These are phyloP conservation scores for Flaveria linearis DNA, from an alignment of 129 eudicot species.

Conservation along the genomic window DNA sequence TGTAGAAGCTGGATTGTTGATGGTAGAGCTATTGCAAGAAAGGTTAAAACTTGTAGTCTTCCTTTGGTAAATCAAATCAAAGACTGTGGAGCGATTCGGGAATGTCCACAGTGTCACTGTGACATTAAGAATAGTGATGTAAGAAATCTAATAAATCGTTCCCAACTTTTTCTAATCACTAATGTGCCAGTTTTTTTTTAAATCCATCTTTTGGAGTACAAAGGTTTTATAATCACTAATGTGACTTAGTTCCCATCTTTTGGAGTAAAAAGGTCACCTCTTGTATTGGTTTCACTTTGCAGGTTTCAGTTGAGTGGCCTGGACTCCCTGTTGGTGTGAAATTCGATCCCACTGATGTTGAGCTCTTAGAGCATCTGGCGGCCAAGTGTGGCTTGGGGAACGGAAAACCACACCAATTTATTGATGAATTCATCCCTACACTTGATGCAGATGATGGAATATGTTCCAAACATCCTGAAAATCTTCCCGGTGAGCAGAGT, in stretches of 20 bases:
- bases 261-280: slow-evolving; percentile 7
- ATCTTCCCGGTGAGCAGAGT: slow-evolving; percentile 75
- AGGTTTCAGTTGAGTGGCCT: slow-evolving; percentile 81
- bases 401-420: slow-evolving; percentile 55
- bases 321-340: slow-evolving; percentile 90
- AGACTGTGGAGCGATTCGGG: slow-evolving; percentile 70
- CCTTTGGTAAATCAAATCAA: slow-evolving; percentile 55
- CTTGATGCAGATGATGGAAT: slow-evolving; percentile 69
- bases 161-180: neutral
- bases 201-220: neutral
- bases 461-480: slow-evolving; percentile 80
- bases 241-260: no score
- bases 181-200: no score
- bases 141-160: slow-evolving; percentile 38
- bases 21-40: slow-evolving; percentile 61
- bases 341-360: slow-evolving; percentile 84
- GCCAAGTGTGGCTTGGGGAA: slow-evolving; percentile 63
- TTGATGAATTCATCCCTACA: slow-evolving; percentile 94
- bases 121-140: slow-evolving; percentile 77
- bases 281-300: slow-evolving; percentile 21
- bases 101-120: slow-evolving; percentile 77
- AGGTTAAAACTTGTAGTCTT: slow-evolving; percentile 63
- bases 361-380: slow-evolving; percentile 79
- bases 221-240: no score
- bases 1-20: slow-evolving; percentile 82